Evolutionary conservation across 306 rosid genomes (phyloP), one percentile per base, ranked within the genome.

Genomic region (Sicyos edulis): DNA sequence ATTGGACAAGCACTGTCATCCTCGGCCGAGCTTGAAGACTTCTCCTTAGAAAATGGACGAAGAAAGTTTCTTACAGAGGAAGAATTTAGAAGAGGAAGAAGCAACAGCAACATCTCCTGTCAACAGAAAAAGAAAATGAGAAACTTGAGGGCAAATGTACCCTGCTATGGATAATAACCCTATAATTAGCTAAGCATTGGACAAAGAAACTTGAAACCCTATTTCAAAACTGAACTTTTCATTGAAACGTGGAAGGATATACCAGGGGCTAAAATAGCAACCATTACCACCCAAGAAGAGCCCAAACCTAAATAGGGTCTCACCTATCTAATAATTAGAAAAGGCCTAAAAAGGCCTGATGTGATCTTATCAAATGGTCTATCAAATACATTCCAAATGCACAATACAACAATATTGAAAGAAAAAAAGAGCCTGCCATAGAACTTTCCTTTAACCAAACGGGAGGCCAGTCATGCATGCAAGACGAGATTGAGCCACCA

Each of bases 61-160:
- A 91, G 85, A 55, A 95, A 85, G 83, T 86, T 95, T 85, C 83
- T 89, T 69, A 91, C 72, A 0, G 97, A 89, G 8, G 95, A 85
- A 73, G 99, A 95, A 81, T 91, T 95, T 12, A 95, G 95, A 73
- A 95, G 96, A 76, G 99, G 99, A 82, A 95, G 99, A 60, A 91
- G 99, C 79, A 95, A 68, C 83, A 95, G 77, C 79, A 95, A 74
- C 99, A 95, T 91, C 79, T 95, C 99, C 99, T 95, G 95, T 82
- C 74, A 90, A 63, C 64, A 86, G 74, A 73, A 78, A 71, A 71
- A 72, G 21, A 21, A 62, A 65, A 56, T 21, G n/a, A 26, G 76
- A 70, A 53, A 62, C 57, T 76, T n/a, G 71, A 24, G 45, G 56
- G 7, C 24, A 60, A 50, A 21, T 2, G 61, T 66, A 11, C 57